Evolutionary conservation across 2,329 filamentous ascomycete genomes (phyloP), one percentile per base, ranked within the genome.

Genomic region (Chrysoporthe cubensis): DNA sequence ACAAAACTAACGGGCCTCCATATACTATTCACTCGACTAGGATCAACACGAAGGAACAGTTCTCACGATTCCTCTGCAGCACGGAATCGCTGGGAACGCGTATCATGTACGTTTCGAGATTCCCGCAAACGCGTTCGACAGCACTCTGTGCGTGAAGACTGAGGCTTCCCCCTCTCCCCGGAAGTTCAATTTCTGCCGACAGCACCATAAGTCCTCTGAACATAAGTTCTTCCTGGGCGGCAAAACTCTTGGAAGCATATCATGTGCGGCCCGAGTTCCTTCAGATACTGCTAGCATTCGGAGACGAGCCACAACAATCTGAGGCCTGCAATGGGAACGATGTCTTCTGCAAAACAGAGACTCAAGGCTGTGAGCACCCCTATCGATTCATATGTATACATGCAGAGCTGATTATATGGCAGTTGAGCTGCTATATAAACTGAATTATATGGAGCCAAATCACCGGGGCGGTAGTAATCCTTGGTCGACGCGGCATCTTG

Each of bases 361-460:
- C 32, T 2, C n/a, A 64, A 18, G 52, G 42, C 21, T 67, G 66
- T 67, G n/a, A 61, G 66, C 3, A 11, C 14, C 32, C 11, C 14
- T 18, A 26, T 7, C 9, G 32, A n/a, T 13, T 34, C 16, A 50
- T 52, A 42, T 16, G 21, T 8, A 57, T 4, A 21, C n/a, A 14
- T 46, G 66, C 42, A 42, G 21, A 59, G n/a, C 44, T 43, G 14
- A 54, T 32, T 14, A 4, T 14, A 14, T n/a, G 8, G 1, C 7
- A 71, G 68, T 58, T 50, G 50, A 21, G 9, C 37, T 71, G 14
- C 59, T 61, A 11, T 71, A 71, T 37, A 70, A 68, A 50, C 58
- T 71, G n/a, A 70, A 70, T 48, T 71, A 63, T 13, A 54, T 70
- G 37, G 70, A 71, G 62, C 59, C 62, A 7, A 71, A 71, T 9